A percentile compares a stretch with the other conserved stretches of the same genome.
Conservation (phyloP, 2,329 filamentous ascomycete species). For the Niveomyces coronatus region DNA sequence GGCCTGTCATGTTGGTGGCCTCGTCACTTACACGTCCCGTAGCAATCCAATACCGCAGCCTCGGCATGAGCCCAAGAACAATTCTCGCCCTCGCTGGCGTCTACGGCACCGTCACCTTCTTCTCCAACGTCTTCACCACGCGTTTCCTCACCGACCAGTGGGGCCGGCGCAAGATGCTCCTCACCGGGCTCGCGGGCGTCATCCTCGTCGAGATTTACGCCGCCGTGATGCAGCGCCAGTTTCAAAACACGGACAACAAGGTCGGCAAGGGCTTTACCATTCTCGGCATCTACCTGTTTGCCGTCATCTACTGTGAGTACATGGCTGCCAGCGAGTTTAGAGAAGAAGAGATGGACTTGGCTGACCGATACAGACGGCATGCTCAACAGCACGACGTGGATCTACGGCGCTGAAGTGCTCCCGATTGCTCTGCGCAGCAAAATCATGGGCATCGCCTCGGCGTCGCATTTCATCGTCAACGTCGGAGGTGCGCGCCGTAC, state of each 20-base stretch:
- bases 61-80: constrained; percentile 37
- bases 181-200: constrained; percentile 40
- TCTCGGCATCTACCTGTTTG: constrained; percentile 49
- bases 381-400: constrained; percentile 44
- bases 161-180: constrained; percentile 49
- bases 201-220: constrained; percentile 48
- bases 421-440: constrained; percentile 43
- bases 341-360: neutral
- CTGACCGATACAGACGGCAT: constrained; percentile 24
- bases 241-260: constrained; percentile 43
- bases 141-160: constrained; percentile 44
- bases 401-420: constrained; percentile 45
- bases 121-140: constrained; percentile 40
- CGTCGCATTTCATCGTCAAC: constrained; percentile 44
- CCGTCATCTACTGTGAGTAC: constrained; percentile 34
- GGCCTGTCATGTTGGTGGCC: neutral
- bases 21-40: neutral
- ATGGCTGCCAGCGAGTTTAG: neutral
- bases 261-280: constrained; percentile 50
- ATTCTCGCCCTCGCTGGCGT: constrained; percentile 44
- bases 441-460: constrained; percentile 43
- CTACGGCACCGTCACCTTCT: constrained; percentile 42
- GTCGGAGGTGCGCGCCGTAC: constrained; percentile 26
- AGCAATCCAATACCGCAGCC: constrained; percentile 41
- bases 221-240: constrained; percentile 46